Conservation (phyloP, 2,329 filamentous ascomycete species). For the Mariannaea sp. region DNA sequence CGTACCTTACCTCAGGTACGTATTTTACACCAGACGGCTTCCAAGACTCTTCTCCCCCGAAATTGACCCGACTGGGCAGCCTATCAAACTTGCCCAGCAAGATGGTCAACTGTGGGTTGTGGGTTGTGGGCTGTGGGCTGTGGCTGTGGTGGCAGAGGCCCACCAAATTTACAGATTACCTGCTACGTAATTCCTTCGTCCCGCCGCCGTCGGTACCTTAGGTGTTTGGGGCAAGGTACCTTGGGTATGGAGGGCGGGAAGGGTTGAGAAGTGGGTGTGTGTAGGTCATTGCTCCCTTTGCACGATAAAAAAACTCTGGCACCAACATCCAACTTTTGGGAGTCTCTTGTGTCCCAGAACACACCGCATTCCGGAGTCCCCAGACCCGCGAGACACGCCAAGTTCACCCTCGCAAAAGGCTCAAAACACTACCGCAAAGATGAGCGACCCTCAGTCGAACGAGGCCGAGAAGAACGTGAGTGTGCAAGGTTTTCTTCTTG, state of each 20-base stretch:
- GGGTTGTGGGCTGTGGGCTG: conserved; percentile 1
- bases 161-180: conserved; percentile 18
- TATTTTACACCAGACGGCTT: too few relatives aligned
- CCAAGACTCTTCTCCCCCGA: conserved; percentile 10
- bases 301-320: conserved; percentile 42
- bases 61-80: conserved; percentile 14
- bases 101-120: too few relatives aligned
- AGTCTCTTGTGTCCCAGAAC: conserved; percentile 32
- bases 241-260: not conserved
- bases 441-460: conserved; percentile 85
- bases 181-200: too few relatives aligned
- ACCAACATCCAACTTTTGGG: conserved; percentile 40
- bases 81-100: too few relatives aligned
- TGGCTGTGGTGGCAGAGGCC: conserved; percentile 21
- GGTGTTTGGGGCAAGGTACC: conserved; percentile 4
- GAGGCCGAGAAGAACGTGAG: conserved; percentile 96
- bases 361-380: conserved; percentile 27
- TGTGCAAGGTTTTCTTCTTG: conserved; percentile 11
- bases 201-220: too few relatives aligned
- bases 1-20: too few relatives aligned
- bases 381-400: conserved; percentile 35
- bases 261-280: conserved; percentile 22
- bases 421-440: conserved; percentile 56
- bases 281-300: conserved; percentile 34
- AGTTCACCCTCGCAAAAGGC: conserved; percentile 32